Percentiles rank a stretch among this genome's conserved stretches.
These are phyloP conservation scores for Cyclotella cryptica DNA, from an alignment of 108 stramenopile species.

Conservation along the genomic window DNA sequence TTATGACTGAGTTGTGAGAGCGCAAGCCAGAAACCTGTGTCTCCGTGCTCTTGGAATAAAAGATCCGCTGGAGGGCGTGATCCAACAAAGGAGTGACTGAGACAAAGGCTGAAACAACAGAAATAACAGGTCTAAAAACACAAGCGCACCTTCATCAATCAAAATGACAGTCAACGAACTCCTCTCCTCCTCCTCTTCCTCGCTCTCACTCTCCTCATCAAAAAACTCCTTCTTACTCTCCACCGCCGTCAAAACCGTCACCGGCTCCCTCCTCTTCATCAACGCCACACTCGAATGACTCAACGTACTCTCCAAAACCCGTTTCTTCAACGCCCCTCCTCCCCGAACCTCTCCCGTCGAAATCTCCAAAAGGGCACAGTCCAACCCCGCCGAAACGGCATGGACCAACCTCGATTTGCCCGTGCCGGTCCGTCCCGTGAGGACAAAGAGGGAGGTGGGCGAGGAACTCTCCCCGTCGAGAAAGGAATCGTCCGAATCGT, in stretches of 20 bases:
- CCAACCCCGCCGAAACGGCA: constrained; percentile 64
- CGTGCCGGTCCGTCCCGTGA: constrained; percentile 69
- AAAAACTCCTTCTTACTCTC: constrained; percentile 2
- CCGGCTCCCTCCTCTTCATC: constrained; percentile 31
- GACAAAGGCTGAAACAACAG: neutral
- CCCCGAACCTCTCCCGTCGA: constrained; percentile 68
- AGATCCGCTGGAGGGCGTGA: constrained; percentile 59
- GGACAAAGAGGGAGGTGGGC: constrained; percentile 44
- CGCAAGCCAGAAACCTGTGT: constrained; percentile 84
- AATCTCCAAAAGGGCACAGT: constrained; percentile 79
- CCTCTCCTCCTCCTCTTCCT: constrained; percentile 35
- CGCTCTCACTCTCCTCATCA: constrained; percentile 51
- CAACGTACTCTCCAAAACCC: constrained; percentile 82
- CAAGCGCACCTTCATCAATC: constrained; percentile 74
- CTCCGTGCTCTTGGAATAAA: constrained; percentile 70
- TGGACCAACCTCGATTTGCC: constrained; percentile 81
- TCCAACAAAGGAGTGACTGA: neutral
- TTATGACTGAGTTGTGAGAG: constrained; percentile 62
- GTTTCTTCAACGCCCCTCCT: constrained; percentile 61
- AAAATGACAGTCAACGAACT: constrained; percentile 70
- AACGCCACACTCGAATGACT: constrained; percentile 72
- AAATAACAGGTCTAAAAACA: neutral
- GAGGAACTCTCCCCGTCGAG: constrained; percentile 17
- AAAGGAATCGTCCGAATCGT: constrained; percentile 60
- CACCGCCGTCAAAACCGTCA: neutral